Evolutionary conservation across 208 protist species (phyloP).

Genomic region (Acanthamoeba royreba): DNA sequence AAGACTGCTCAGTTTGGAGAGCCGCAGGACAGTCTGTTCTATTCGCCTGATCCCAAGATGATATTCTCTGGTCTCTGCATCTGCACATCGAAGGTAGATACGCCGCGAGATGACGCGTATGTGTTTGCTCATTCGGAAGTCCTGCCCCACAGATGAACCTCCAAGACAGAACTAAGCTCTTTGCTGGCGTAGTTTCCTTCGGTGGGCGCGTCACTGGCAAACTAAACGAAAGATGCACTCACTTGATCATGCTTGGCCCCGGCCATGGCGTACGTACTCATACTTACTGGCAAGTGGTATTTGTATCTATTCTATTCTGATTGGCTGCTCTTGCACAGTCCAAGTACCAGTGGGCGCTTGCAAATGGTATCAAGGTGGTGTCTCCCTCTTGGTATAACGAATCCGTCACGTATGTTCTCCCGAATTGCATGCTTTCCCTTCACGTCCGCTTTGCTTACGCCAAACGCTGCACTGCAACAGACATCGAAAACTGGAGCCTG

Average conservation of each 20-base stretch:
- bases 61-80: conserved; percentile 1
- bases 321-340: background rate
- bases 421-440: too few relatives aligned
- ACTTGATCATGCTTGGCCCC: background rate
- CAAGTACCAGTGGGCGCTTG: background rate
- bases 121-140: background rate
- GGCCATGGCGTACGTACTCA: background rate
- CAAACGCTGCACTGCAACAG: too few relatives aligned
- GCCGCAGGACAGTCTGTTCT: background rate
- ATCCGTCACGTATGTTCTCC: background rate
- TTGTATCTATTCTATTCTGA: background rate
- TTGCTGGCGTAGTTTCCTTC: background rate
- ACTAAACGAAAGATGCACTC: background rate
- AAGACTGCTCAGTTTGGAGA: background rate
- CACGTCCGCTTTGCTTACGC: too few relatives aligned
- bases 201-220: background rate
- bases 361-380: background rate
- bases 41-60: background rate
- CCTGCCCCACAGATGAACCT: background rate
- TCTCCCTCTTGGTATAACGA: background rate
- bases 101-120: too few relatives aligned
- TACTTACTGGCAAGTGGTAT: background rate
- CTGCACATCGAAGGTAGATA: background rate
- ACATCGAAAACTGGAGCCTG: too few relatives aligned
- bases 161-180: background rate